phyloP scores from a whole-genome alignment of 371 early-diverging fungal species.

The Lichtheimia hyalospora region DNA sequence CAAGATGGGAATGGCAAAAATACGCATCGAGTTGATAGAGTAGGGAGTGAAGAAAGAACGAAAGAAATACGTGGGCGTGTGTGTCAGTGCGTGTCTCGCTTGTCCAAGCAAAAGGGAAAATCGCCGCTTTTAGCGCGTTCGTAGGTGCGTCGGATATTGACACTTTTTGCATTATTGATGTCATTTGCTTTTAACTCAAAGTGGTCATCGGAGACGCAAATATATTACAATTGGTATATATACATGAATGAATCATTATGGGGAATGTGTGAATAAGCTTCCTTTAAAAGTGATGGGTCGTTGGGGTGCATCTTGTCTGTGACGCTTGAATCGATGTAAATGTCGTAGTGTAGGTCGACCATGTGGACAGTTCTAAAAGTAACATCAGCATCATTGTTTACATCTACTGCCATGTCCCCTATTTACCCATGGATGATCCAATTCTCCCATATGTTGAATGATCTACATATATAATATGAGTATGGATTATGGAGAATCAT shows the following conservation, averaged over 20 bases:
- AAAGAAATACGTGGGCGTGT: too few species aligned
- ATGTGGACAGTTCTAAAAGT: slow-evolving; percentile 92
- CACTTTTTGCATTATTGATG: too few species aligned
- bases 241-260: too few species aligned
- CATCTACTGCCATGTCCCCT: neutral
- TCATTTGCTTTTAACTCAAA: too few species aligned
- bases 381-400: neutral
- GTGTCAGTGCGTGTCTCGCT: too few species aligned
- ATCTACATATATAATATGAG: slow-evolving; percentile 39
- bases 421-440: slow-evolving; percentile 87
- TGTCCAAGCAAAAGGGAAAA: too few species aligned
- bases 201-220: too few species aligned
- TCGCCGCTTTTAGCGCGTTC: too few species aligned
- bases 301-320: neutral
- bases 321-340: slow-evolving; percentile 27
- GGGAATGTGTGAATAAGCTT: neutral
- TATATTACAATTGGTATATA: too few species aligned
- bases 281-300: neutral
- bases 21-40: slow-evolving; percentile 23
- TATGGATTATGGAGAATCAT: neutral
- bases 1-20: slow-evolving; percentile 48
- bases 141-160: too few species aligned
- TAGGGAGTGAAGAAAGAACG: too few species aligned
- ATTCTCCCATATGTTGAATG: slow-evolving; percentile 72
- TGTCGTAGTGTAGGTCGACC: slow-evolving; percentile 97